These are phyloP conservation scores for Epichloe gansuensis DNA, from an alignment of 2,329 filamentous ascomycete species.

Conservation along the genomic window DNA sequence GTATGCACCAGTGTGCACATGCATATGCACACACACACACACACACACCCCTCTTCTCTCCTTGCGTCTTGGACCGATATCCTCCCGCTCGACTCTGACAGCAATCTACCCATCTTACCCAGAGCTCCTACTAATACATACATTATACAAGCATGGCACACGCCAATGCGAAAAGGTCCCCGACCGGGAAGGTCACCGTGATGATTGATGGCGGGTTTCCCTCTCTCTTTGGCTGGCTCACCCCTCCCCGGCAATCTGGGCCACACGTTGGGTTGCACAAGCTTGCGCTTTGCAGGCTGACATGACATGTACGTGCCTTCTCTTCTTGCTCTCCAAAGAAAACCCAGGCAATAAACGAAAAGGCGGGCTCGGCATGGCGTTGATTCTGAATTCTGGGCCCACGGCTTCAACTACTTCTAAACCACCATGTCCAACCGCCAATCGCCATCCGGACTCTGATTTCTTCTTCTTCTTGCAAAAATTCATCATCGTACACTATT, in stretches of 20 bases:
- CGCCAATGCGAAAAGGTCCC: neutral
- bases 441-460: neutral
- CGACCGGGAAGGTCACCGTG: conserved; percentile 4
- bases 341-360: neutral
- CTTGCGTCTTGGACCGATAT: neutral
- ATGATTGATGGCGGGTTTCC: neutral
- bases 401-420: neutral
- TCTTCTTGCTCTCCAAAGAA: neutral
- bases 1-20: too few species aligned
- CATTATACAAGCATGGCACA: neutral
- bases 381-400: conserved; percentile 1
- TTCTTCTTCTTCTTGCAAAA: neutral
- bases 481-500: neutral
- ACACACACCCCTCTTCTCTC: neutral
- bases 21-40: too few species aligned
- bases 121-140: too few species aligned
- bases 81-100: neutral
- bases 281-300: neutral
- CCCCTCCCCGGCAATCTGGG: neutral
- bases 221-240: conserved; percentile 6
- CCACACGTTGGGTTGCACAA: conserved; percentile 1
- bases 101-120: neutral
- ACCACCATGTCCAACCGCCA: neutral
- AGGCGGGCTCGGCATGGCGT: neutral
- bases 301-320: neutral